Percentiles rank a stretch among this genome's conserved stretches.
Conservation (phyloP, 2,329 filamentous ascomycete genomes). For the Phaeophleospora eucalypticola region DNA sequence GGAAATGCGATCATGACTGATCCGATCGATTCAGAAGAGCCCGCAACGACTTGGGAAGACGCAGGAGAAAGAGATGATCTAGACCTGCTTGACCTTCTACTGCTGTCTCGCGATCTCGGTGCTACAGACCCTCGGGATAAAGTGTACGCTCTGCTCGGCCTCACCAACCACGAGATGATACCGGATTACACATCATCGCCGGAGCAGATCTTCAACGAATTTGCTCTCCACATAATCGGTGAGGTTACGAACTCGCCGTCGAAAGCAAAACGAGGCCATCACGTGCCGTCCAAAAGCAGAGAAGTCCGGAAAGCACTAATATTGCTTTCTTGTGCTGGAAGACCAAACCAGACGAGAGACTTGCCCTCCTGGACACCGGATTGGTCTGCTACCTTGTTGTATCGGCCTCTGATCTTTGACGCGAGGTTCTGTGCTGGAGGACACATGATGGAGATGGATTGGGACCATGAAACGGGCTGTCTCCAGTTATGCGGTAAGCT, state of each 20-base stretch:
- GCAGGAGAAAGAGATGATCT: conserved; percentile 10
- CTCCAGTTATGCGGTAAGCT: conserved; percentile 27
- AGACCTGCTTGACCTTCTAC: conserved; percentile 28
- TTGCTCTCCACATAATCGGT: conserved; percentile 27
- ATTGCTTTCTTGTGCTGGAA: conserved; percentile 28
- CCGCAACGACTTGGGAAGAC: neutral
- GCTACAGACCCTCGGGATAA: conserved; percentile 30
- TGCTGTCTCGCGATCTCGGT: conserved; percentile 28
- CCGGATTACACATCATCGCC: conserved; percentile 26
- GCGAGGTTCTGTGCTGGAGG: conserved; percentile 24
- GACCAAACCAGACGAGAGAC: conserved; percentile 21
- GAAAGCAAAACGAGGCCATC: conserved; percentile 4
- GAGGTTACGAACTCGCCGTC: conserved; percentile 16
- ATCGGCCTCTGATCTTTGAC: conserved; percentile 28
- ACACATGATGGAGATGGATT: conserved; percentile 25
- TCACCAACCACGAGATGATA: conserved; percentile 25
- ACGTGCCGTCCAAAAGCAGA: conserved; percentile 10
- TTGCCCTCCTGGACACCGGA: conserved; percentile 28
- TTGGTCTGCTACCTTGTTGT: conserved; percentile 25
- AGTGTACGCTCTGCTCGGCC: conserved; percentile 28
- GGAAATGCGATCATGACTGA: neutral
- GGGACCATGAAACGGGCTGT: conserved; percentile 21
- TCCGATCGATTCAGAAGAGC: too few relatives aligned
- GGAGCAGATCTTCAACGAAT: conserved; percentile 28
- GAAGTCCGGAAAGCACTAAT: conserved; percentile 25